Evolutionary conservation across 1,284 basidiomycete genomes (phyloP), one percentile per base, ranked within the genome.

Genomic region (Puccinia novopanici): DNA sequence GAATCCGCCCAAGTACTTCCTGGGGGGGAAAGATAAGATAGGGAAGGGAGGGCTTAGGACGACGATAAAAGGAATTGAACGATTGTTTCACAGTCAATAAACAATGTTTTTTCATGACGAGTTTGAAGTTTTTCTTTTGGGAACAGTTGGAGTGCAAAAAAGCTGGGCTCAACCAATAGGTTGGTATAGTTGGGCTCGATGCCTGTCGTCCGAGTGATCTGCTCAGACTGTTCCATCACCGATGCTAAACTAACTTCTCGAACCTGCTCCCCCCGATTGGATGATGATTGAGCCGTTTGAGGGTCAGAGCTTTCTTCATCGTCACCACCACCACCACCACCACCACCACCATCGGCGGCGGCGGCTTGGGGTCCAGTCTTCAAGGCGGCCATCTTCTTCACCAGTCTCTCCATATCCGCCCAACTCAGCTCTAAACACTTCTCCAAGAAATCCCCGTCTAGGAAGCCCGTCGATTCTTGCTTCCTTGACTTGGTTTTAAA

Each of bases 81-180:
- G 40, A 63, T 40, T 63, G 34, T 63, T 63, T 6, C 40, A 63
- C 59, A 63, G 34, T 63, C 27, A 40, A 40, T 40, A 17, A 12
- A 40, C 10, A 15, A 13, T 8, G 9, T 10, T 52, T 52, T 52
- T 52, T 13, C 19, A 4, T 8, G 19, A 52, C 45, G 15, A 52
- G 50, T 52, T 52, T 19, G 30, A 17, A 40, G 37, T 40, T 30
- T 63, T 57, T 57, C 27, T 57, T 57, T 27, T 57, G 80, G 68
- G 19, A 79, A 70, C 50, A 81, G 50, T 84, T 97, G 95, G 30
- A 98, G 88, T 0, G 91, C 91, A 68, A 98, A 89, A 87, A 92
- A 98, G 68, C 92, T 90, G 0, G 95, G 96, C 83, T 96, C 93
- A 81, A 98, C 89, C 45, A 89, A 87, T 63, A 95, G 61, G 54